Conservation (phyloP, 2,329 filamentous ascomycete genomes). For the Colletotrichum plurivorum region DNA sequence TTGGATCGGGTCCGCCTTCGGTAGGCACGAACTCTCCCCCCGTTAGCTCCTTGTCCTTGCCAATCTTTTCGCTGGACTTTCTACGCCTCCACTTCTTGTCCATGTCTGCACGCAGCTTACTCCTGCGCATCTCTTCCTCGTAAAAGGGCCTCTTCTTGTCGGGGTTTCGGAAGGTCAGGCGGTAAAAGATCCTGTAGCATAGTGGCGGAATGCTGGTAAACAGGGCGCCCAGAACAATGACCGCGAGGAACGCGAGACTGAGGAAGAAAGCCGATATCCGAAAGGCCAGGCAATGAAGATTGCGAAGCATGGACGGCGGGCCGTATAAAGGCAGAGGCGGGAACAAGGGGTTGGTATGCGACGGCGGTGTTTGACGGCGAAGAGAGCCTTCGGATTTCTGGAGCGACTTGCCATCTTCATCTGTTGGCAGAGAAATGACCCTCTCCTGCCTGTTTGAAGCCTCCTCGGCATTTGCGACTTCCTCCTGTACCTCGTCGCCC, state of each 20-base stretch:
- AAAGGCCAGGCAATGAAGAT: constrained; percentile 76
- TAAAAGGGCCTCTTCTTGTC: constrained; percentile 76
- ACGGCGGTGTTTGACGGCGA: constrained; percentile 69
- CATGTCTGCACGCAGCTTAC: constrained; percentile 68
- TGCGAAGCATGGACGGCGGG: constrained; percentile 75
- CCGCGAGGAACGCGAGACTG: constrained; percentile 81
- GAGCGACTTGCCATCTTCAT: constrained; percentile 52
- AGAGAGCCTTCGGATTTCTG: constrained; percentile 63
- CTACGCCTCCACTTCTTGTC: constrained; percentile 74
- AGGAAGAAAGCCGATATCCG: constrained; percentile 79
- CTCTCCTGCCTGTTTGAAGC: constrained; percentile 45
- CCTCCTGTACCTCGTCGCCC: constrained; percentile 46
- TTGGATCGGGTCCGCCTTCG: constrained; percentile 84
- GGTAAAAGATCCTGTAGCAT: constrained; percentile 63
- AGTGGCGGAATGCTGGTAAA: constrained; percentile 75
- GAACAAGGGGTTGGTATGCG: constrained; percentile 84
- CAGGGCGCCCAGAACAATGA: constrained; percentile 82
- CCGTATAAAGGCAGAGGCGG: constrained; percentile 88
- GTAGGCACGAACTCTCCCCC: constrained; percentile 77
- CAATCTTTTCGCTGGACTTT: constrained; percentile 52
- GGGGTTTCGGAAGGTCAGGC: constrained; percentile 72
- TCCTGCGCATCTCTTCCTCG: constrained; percentile 77
- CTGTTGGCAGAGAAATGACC: constrained; percentile 45
- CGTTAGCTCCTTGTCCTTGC: constrained; percentile 59
- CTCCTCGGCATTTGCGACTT: constrained; percentile 51